phyloP scores from a whole-genome alignment of 352 stramenopile species.

The Pythium pyrilobum region DNA sequence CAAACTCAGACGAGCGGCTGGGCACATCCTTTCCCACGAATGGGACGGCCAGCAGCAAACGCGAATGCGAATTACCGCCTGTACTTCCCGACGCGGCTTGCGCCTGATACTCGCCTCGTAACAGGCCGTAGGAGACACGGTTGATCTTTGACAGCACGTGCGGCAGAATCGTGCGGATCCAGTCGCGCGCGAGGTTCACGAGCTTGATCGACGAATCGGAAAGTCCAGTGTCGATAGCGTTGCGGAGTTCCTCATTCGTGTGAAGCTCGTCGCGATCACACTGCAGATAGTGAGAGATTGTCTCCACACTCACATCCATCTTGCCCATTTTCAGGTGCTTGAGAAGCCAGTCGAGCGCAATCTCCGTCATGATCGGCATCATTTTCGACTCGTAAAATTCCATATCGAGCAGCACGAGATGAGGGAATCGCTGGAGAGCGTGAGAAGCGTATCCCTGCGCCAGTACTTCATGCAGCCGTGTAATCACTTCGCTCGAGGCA shows the following conservation, averaged over 20 bases:
- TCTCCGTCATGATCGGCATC: conserved; percentile 90
- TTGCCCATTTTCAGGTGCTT: conserved; percentile 91
- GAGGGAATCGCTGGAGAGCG: conserved; percentile 95
- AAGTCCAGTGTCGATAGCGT: conserved; percentile 67
- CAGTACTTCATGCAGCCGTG: conserved; percentile 87
- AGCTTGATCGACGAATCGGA: conserved; percentile 94
- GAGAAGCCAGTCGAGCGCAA: conserved; percentile 77
- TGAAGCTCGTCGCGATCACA: conserved; percentile 52
- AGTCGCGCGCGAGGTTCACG: conserved; percentile 97
- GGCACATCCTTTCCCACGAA: conserved; percentile 99
- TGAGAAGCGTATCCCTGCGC: conserved; percentile 90
- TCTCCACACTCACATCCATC: conserved; percentile 85
- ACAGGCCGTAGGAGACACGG: conserved; percentile 96
- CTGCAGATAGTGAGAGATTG: conserved; percentile 64
- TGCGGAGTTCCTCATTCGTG: conserved; percentile 71
- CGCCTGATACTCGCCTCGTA: conserved; percentile 72
- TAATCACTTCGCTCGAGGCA: conserved; percentile 19
- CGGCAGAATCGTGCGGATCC: conserved; percentile 97
- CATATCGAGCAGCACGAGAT: conserved; percentile 96
- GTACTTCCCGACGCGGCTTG: conserved; percentile 43
- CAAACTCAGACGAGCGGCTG: conserved; percentile 98
- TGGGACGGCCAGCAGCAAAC: conserved; percentile 95
- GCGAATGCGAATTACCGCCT: conserved; percentile 93
- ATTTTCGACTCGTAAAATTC: conserved; percentile 94
- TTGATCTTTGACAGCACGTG: conserved; percentile 99